Evolutionary conservation across 345 rosid genomes (phyloP).

Genomic region (Camelina neglecta): DNA sequence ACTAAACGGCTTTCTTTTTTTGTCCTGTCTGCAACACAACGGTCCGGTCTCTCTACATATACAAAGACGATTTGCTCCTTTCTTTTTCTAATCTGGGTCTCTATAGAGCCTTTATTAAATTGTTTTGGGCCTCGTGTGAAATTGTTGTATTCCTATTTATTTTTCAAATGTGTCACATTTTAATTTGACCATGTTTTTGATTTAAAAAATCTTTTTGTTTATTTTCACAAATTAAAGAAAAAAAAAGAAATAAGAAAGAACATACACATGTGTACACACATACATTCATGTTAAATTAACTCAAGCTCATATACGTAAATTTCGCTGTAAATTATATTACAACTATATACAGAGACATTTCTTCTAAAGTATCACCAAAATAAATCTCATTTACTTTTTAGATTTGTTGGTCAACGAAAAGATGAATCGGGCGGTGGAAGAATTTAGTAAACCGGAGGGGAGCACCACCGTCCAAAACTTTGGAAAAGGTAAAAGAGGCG

Average conservation of each 20-base stretch:
- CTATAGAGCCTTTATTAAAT: neutral
- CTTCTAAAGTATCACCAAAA: neutral
- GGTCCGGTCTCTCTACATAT: neutral
- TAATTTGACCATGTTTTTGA: neutral
- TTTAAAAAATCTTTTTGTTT: neutral
- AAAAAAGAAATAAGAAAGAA: neutral
- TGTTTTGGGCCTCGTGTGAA: neutral
- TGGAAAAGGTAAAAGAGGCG: slow-evolving; percentile 28
- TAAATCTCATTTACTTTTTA: too few species aligned
- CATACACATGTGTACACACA: too few species aligned
- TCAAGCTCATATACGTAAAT: too few species aligned
- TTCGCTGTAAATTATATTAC: too few species aligned
- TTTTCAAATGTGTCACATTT: neutral
- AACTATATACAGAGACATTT: too few species aligned
- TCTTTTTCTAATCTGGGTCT: slow-evolving; percentile 2
- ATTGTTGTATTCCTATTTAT: too few species aligned
- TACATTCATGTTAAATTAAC: too few species aligned
- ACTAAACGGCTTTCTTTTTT: slow-evolving; percentile 22
- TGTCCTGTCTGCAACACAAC: neutral
- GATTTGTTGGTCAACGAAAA: slow-evolving; percentile 9
- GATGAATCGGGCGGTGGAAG: slow-evolving; percentile 36
- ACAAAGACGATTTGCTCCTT: neutral
- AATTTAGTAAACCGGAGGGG: neutral
- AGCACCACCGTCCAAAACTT: slow-evolving; percentile 41
- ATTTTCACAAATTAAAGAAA: neutral